phyloP scores from a whole-genome alignment of 1,284 basidiomycete genomes.

The Kwoniella shivajii region DNA sequence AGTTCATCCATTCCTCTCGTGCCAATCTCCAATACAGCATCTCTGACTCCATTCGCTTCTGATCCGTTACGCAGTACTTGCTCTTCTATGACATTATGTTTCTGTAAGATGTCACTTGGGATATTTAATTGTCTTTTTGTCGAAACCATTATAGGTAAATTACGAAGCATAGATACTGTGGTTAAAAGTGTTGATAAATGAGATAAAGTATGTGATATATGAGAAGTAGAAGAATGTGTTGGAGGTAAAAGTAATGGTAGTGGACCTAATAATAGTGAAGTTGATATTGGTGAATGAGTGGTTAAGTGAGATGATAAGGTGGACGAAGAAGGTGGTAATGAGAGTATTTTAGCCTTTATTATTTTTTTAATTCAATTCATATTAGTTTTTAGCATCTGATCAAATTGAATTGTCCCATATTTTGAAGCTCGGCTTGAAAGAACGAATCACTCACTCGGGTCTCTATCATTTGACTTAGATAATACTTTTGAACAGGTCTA shows the following conservation, averaged over 20 bases:
- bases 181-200: slow-evolving; percentile 52
- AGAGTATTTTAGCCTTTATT: slow-evolving; percentile 70
- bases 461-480: slow-evolving; percentile 82
- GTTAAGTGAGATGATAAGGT: slow-evolving; percentile 70
- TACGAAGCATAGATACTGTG: slow-evolving; percentile 67
- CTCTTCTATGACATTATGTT: slow-evolving; percentile 79
- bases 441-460: slow-evolving; percentile 70
- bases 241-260: slow-evolving; percentile 69
- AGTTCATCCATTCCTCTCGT: slow-evolving; percentile 89
- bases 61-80: slow-evolving; percentile 76
- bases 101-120: slow-evolving; percentile 79
- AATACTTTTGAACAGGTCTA: slow-evolving; percentile 61
- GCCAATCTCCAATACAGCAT: slow-evolving; percentile 85
- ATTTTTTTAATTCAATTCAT: too few species aligned
- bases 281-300: slow-evolving; percentile 75
- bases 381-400: too few species aligned
- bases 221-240: slow-evolving; percentile 59
- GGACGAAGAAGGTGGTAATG: slow-evolving; percentile 64
- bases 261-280: slow-evolving; percentile 75
- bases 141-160: slow-evolving; percentile 72
- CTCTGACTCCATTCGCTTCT: slow-evolving; percentile 58
- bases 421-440: too few species aligned
- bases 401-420: too few species aligned
- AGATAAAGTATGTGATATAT: slow-evolving; percentile 71
- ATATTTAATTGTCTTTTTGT: slow-evolving; percentile 71